Evolutionary conservation across 2,329 filamentous ascomycete species (phyloP).

Genomic region (Fusarium proliferatum): DNA sequence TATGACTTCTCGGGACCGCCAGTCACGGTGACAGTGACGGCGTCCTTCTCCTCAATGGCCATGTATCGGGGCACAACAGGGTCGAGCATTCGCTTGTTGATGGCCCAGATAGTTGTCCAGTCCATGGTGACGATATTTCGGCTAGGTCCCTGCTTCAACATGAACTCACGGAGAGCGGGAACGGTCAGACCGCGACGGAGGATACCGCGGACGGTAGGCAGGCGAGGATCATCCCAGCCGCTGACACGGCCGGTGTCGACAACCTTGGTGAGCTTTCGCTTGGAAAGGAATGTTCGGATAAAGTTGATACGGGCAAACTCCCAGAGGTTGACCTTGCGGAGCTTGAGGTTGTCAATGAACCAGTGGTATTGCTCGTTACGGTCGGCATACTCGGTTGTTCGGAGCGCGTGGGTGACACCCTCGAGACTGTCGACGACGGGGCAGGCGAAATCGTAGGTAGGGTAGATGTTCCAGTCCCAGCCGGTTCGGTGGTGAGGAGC

Average conservation of each 20-base stretch:
- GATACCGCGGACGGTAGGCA: slow-evolving; percentile 86
- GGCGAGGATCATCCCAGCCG: slow-evolving; percentile 89
- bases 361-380: slow-evolving; percentile 88
- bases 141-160: slow-evolving; percentile 84
- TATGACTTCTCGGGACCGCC: slow-evolving; percentile 72
- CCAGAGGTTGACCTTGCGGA: slow-evolving; percentile 85
- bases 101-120: slow-evolving; percentile 79
- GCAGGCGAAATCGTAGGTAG: slow-evolving; percentile 88
- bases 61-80: slow-evolving; percentile 80
- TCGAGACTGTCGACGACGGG: slow-evolving; percentile 84
- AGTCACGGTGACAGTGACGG: slow-evolving; percentile 76
- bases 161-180: slow-evolving; percentile 82
- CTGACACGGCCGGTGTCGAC: slow-evolving; percentile 80
- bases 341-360: slow-evolving; percentile 79
- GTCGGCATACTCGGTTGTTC: slow-evolving; percentile 89
- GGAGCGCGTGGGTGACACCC: slow-evolving; percentile 84
- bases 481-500: slow-evolving; percentile 80
- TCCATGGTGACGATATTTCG: slow-evolving; percentile 88
- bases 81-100: slow-evolving; percentile 86
- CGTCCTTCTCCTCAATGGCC: slow-evolving; percentile 75
- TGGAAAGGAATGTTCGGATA: slow-evolving; percentile 82
- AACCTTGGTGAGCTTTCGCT: slow-evolving; percentile 86
- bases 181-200: slow-evolving; percentile 83
- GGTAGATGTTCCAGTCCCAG: slow-evolving; percentile 84
- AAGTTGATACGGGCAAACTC: slow-evolving; percentile 89